These are phyloP conservation scores for Krasilnikovozyma curviuscula DNA, from an alignment of 768 basidiomycete genomes.

Conservation along the genomic window DNA sequence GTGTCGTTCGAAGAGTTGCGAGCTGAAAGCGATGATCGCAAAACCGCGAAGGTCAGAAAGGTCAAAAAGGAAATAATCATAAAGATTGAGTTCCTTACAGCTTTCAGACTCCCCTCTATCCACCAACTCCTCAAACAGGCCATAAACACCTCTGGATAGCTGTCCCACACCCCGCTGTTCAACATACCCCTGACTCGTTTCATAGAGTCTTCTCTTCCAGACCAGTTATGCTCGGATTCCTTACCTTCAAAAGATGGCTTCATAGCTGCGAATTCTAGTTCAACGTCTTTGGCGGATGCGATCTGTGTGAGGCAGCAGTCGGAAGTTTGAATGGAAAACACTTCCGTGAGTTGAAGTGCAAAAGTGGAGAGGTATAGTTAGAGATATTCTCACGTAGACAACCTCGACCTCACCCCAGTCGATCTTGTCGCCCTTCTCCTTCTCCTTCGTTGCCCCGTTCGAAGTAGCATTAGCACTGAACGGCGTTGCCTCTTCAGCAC, in stretches of 20 bases:
- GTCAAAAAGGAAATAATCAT: background rate
- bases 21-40: conserved; percentile 40
- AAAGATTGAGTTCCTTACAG: conserved; percentile 34
- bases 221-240: conserved; percentile 95
- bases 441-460: background rate
- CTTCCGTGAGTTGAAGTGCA: background rate
- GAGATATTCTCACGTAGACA: conserved; percentile 17
- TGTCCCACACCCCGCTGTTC: conserved; percentile 57
- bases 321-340: background rate
- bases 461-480: conserved; percentile 14
- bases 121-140: conserved; percentile 54
- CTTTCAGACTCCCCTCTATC: conserved; percentile 64
- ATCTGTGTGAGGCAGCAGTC: conserved; percentile 27
- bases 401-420: conserved; percentile 16
- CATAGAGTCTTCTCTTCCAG: conserved; percentile 54
- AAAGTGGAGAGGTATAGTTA: background rate
- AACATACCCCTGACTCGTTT: conserved; percentile 72
- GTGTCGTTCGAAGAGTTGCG: conserved; percentile 73
- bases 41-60: background rate
- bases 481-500: conserved; percentile 3
- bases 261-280: conserved; percentile 66
- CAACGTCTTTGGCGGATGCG: conserved; percentile 65
- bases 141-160: conserved; percentile 57
- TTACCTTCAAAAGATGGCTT: conserved; percentile 72
- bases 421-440: conserved; percentile 3